These are phyloP conservation scores for Fraxinus albicans DNA, from an alignment of 305 asterid genomes.

Conservation along the genomic window DNA sequence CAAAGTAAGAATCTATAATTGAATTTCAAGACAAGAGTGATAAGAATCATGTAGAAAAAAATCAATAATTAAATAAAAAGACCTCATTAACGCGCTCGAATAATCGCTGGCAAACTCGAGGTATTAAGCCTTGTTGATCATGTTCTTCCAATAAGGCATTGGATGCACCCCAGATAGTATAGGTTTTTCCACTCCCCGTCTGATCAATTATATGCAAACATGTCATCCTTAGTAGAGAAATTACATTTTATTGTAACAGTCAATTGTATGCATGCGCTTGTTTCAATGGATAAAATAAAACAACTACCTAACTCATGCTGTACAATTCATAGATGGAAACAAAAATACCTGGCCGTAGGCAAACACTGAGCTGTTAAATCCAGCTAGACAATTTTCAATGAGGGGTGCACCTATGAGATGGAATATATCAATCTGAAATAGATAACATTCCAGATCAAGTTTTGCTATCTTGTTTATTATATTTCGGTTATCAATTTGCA, in stretches of 20 bases:
- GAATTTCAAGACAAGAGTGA: constrained; percentile 2
- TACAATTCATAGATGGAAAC: constrained; percentile 12
- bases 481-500: background rate
- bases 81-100: constrained; percentile 85
- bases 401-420: constrained; percentile 94
- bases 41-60: background rate
- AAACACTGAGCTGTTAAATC: constrained; percentile 95
- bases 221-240: constrained; percentile 13
- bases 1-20: constrained; percentile 5
- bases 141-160: constrained; percentile 70
- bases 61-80: constrained; percentile 3
- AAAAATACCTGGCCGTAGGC: constrained; percentile 89
- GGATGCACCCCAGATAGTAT: constrained; percentile 97
- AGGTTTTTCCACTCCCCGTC: constrained; percentile 99
- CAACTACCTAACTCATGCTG: background rate
- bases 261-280: background rate
- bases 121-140: constrained; percentile 89
- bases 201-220: constrained; percentile 33
- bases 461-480: constrained; percentile 8
- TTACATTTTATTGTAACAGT: background rate
- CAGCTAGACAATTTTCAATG: constrained; percentile 91
- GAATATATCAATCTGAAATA: constrained; percentile 79
- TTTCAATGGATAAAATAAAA: background rate
- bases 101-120: constrained; percentile 85
- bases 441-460: constrained; percentile 19